Conservation (phyloP, 2,329 filamentous ascomycete species). For the Teratosphaeria nubilosa region DNA sequence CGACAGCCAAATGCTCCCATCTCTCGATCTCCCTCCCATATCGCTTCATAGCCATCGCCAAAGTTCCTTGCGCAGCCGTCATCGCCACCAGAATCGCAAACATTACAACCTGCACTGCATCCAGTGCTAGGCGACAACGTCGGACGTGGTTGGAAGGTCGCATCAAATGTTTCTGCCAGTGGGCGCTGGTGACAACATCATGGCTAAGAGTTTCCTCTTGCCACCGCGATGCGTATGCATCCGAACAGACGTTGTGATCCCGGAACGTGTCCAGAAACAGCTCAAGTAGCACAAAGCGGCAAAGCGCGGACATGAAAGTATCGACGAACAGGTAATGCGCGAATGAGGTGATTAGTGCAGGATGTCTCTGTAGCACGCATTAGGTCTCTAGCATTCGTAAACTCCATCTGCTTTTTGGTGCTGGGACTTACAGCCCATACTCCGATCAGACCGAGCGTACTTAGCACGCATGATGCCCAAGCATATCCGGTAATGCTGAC, state of each 20-base stretch:
- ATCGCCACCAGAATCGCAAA: slow-evolving; percentile 5
- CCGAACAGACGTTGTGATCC: slow-evolving; percentile 14
- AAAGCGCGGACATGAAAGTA: slow-evolving; percentile 15
- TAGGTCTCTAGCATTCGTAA: neutral
- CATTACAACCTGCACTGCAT: slow-evolving; percentile 10
- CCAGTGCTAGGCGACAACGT: slow-evolving; percentile 12
- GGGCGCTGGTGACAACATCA: slow-evolving; percentile 13
- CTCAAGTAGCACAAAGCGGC: slow-evolving; percentile 14
- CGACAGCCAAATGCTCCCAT: neutral
- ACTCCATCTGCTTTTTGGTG: neutral
- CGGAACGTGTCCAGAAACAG: slow-evolving; percentile 16
- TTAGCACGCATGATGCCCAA: slow-evolving; percentile 17
- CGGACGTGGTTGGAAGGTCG: slow-evolving; percentile 7
- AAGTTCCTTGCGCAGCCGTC: slow-evolving; percentile 5
- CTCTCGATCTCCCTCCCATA: slow-evolving; percentile 1
- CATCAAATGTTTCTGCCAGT: slow-evolving; percentile 12
- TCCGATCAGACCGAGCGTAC: slow-evolving; percentile 15
- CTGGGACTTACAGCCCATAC: slow-evolving; percentile 11
- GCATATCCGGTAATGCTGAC: slow-evolving; percentile 16
- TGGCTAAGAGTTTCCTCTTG: slow-evolving; percentile 8
- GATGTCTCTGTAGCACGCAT: slow-evolving; percentile 8
- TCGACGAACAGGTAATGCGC: slow-evolving; percentile 19
- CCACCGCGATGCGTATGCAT: slow-evolving; percentile 6
- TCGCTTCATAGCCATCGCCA: slow-evolving; percentile 17
- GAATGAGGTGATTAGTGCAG: slow-evolving; percentile 14